These are phyloP conservation scores for Cordyceps pruinosa DNA, from an alignment of 2,329 filamentous ascomycete species.

Conservation along the genomic window DNA sequence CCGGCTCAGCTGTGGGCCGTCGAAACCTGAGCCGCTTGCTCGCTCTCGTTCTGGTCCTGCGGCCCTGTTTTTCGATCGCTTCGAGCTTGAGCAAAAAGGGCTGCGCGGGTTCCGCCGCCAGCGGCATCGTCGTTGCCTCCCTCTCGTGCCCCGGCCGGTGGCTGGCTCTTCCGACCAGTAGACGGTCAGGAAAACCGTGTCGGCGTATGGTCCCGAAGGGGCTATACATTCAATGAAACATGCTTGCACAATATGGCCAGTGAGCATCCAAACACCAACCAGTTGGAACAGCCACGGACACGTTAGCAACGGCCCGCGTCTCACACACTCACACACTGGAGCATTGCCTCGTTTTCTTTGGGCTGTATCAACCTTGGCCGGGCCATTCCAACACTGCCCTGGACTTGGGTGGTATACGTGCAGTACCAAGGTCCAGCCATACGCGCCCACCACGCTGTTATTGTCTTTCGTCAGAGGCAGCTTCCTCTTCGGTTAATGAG, in stretches of 20 bases:
- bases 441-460: too few relatives aligned
- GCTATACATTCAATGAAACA: neutral
- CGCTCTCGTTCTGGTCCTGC: slow-evolving; percentile 3
- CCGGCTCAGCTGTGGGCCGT: neutral
- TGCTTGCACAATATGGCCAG: neutral
- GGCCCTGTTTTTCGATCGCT: slow-evolving; percentile 2
- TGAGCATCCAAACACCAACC: neutral
- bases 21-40: neutral
- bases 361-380: neutral
- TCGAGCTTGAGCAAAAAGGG: neutral
- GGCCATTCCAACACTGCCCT: too few relatives aligned
- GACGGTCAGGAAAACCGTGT: neutral
- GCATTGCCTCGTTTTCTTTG: neutral
- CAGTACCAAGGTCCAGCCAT: too few relatives aligned
- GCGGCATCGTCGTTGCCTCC: too few relatives aligned
- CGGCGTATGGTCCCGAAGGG: neutral
- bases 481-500: neutral
- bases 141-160: too few relatives aligned
- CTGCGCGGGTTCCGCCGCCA: neutral
- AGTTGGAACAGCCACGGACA: neutral
- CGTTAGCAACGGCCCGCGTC: neutral
- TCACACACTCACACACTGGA: neutral
- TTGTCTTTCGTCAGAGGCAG: neutral
- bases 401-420: too few relatives aligned
- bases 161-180: neutral